Conservation (phyloP, 371 early-diverging fungal species). For the Saksenaea oblongispora region DNA sequence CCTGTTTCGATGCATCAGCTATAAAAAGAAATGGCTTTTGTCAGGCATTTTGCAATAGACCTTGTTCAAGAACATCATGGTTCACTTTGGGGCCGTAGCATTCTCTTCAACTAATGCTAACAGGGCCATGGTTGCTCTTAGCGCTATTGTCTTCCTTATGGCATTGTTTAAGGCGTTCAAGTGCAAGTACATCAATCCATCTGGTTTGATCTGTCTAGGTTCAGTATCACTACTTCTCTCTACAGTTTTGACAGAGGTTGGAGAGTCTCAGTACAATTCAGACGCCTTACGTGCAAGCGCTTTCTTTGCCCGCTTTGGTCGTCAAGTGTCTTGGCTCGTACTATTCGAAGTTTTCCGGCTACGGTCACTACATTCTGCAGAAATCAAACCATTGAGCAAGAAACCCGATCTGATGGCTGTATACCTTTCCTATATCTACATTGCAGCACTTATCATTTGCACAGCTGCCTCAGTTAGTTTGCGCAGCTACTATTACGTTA, state of each 20-base stretch:
- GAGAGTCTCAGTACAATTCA: background rate
- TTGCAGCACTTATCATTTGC: background rate
- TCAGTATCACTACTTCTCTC: background rate
- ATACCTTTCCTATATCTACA: background rate
- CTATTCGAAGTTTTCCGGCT: background rate
- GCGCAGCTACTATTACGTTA: background rate
- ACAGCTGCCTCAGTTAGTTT: too few species aligned
- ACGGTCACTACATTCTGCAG: background rate
- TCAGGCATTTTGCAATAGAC: too few species aligned
- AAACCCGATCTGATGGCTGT: background rate
- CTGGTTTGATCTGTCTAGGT: too few species aligned
- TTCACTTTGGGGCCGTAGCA: background rate
- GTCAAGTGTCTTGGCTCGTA: background rate
- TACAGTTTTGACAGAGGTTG: background rate
- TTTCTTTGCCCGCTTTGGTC: background rate
- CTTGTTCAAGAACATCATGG: background rate
- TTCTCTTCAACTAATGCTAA: background rate
- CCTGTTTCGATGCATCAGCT: too few species aligned
- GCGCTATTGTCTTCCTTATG: background rate
- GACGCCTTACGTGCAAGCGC: background rate
- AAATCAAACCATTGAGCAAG: background rate
- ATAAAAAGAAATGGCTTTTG: too few species aligned
- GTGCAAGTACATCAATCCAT: background rate
- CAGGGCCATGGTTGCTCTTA: background rate
- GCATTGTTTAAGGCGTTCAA: background rate